A percentile compares a stretch with the other conserved stretches of the same genome.
phyloP scores from a whole-genome alignment of 2,329 filamentous ascomycete species.

The Elsinoe batatas region DNA sequence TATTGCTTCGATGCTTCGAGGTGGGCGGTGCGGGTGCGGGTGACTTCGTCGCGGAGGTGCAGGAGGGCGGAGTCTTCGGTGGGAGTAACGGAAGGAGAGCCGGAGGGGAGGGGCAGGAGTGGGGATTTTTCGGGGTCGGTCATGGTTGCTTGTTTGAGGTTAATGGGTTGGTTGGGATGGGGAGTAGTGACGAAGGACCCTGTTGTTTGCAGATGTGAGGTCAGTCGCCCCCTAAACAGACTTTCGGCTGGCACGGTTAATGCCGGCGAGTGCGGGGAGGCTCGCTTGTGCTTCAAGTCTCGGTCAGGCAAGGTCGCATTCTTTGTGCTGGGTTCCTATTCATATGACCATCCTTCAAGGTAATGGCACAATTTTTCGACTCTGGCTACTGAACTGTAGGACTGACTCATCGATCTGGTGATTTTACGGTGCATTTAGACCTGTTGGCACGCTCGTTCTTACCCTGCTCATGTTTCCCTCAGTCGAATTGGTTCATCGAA shows the following conservation, averaged over 20 bases:
- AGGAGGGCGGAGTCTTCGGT: constrained; percentile 28
- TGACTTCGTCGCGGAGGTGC: constrained; percentile 13
- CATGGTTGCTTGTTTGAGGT: neutral
- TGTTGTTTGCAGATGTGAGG: constrained; percentile 10
- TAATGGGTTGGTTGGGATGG: neutral
- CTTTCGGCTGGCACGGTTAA: neutral
- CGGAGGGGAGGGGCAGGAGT: neutral
- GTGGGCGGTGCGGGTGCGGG: constrained; percentile 15
- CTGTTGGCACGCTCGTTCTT: too few relatives aligned
- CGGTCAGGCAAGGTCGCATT: neutral
- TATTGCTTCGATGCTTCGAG: constrained; percentile 26
- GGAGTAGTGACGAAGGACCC: neutral
- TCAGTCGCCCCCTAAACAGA: constrained; percentile 5
- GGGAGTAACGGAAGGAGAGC: constrained; percentile 20
- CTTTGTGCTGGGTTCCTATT: neutral
- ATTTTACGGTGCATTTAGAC: too few relatives aligned
- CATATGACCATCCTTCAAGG: too few relatives aligned
- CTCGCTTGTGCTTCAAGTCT: neutral
- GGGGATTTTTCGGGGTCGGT: constrained; percentile 7
- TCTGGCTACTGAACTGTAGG: too few relatives aligned
- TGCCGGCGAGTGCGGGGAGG: neutral
- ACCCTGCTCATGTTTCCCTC: too few relatives aligned
- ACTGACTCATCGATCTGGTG: neutral
- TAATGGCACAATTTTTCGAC: too few relatives aligned
- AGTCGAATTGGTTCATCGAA: too few relatives aligned